Evolutionary conservation across 2,329 filamentous ascomycete genomes (phyloP), one percentile per base, ranked within the genome.

Genomic region (Grosmannia penicillata): DNA sequence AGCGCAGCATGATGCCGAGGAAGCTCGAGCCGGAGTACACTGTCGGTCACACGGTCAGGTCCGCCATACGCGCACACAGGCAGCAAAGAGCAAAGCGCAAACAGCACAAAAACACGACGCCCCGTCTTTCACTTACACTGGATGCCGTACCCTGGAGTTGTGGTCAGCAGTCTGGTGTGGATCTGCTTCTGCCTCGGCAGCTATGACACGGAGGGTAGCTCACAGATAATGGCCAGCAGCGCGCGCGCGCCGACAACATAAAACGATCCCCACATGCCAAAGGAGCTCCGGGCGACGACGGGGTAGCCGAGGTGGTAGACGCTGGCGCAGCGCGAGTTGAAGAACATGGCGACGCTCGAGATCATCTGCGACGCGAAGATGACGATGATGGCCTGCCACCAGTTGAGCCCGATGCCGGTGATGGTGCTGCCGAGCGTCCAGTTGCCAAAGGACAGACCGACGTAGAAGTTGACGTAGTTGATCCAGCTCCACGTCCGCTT

Each of bases 311-410:
- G 51, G 44, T 63, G 60, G 41, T 64, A 64, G 11, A 57, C 53
- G 14, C 49, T 54, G 4, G 60, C 60, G 35, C 54, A 57, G 31
- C 61, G 54, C 14, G 58, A 59, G 49, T 65, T 65, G 51, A 63
- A 59, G 39, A 58, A 56, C 54, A 62, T 62, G 33, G 59, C 59
- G 29, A 61, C 46, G 10, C 58, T 61, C 8, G 52, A 56, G 44
- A 65, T 60, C 35, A 57, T 23, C 42, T 62, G 59, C 25, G 56
- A 58, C 27, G 58, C 50, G 44, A 65, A 63, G 43, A 64, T 63
- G 31, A 62, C 58, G 9, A 65, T 29, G 36, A 62, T 61, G 21
- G 53, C 45, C 46, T 61, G 56, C 59, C 60, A 63, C 60, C 60
- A 65, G 45, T 57, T 62, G 30, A 64, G 49, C 5, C 61, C 61